These are phyloP conservation scores for Elongisporangium prolatum DNA, from an alignment of 352 stramenopile species.

Conservation along the genomic window DNA sequence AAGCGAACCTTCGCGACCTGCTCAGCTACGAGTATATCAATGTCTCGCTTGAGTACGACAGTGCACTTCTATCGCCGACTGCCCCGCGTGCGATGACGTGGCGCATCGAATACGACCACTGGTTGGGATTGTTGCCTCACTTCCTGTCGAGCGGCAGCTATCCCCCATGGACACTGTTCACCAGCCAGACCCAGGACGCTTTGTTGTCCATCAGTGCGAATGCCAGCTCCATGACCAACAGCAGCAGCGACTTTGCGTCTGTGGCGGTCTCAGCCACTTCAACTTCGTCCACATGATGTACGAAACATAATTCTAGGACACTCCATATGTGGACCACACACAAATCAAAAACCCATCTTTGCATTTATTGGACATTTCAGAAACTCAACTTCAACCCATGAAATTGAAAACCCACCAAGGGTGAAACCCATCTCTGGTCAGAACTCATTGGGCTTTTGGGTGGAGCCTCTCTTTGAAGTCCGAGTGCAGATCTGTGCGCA, in stretches of 20 bases:
- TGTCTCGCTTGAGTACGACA: conserved; percentile 19
- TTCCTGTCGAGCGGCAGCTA: conserved; percentile 16
- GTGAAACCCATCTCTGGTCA: no score
- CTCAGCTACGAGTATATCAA: conserved; percentile 38
- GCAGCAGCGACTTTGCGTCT: conserved; percentile 5
- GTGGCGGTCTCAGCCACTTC: no score
- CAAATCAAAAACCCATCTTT: no score
- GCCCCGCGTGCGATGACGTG: conserved; percentile 16
- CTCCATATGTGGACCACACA: no score
- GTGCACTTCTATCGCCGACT: conserved; percentile 7
- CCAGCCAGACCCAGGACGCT: conserved; percentile 9
- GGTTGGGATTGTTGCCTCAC: conserved; percentile 17
- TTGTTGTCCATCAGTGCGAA: neutral
- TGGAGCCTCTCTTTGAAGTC: no score
- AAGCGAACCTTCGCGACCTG: conserved; percentile 16
- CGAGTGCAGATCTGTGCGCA: no score
- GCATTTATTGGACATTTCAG: no score
- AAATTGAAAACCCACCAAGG: no score
- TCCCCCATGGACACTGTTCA: conserved; percentile 28
- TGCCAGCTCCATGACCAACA: conserved; percentile 5
- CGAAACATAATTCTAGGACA: no score
- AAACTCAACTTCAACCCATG: no score
- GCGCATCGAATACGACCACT: conserved; percentile 30
- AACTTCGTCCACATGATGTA: no score
- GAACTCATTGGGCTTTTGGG: no score